These are phyloP conservation scores for Dioscorea dumetorum DNA, from an alignment of 106 monocot genomes.

Conservation along the genomic window DNA sequence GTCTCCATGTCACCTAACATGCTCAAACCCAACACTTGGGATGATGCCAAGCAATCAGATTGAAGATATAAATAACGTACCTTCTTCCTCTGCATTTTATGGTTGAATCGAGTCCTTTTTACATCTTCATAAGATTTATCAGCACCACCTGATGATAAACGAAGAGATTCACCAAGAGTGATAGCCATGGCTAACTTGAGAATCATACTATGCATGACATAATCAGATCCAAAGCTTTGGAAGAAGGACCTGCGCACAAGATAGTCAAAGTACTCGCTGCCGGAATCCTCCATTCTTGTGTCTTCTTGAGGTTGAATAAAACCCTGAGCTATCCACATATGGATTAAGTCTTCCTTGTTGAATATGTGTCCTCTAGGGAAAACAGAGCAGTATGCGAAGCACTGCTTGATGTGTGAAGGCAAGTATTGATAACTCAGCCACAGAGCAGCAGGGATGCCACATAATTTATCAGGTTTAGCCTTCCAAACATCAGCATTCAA, in stretches of 20 bases:
- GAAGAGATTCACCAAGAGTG: not conserved
- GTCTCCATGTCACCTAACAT: slow-evolving; percentile 9
- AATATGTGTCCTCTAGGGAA: not conserved
- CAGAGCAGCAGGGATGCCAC: too few relatives aligned
- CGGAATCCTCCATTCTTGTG: slow-evolving; percentile 13
- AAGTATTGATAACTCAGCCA: not conserved
- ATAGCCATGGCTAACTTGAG: not conserved
- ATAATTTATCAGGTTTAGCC: too few relatives aligned
- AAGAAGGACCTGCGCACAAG: slow-evolving; percentile 16
- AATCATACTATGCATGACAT: not conserved
- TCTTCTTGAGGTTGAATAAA: not conserved
- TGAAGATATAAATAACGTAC: not conserved
- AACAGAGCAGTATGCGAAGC: not conserved
- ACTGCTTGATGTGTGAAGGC: not conserved
- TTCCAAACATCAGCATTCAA: not conserved
- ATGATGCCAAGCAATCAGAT: not conserved
- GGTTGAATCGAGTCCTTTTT: too few relatives aligned
- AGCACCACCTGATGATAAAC: slow-evolving; percentile 9
- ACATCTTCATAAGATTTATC: too few relatives aligned
- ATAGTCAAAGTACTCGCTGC: slow-evolving; percentile 10
- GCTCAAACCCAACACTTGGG: too few relatives aligned
- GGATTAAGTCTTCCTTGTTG: not conserved
- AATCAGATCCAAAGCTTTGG: not conserved
- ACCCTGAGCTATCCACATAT: not conserved
- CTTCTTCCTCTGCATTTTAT: not conserved